Percentiles rank a stretch among this genome's conserved stretches.
Evolutionary conservation across 1,284 basidiomycete species (phyloP).

Genomic region (Boletellus deceptivus): DNA sequence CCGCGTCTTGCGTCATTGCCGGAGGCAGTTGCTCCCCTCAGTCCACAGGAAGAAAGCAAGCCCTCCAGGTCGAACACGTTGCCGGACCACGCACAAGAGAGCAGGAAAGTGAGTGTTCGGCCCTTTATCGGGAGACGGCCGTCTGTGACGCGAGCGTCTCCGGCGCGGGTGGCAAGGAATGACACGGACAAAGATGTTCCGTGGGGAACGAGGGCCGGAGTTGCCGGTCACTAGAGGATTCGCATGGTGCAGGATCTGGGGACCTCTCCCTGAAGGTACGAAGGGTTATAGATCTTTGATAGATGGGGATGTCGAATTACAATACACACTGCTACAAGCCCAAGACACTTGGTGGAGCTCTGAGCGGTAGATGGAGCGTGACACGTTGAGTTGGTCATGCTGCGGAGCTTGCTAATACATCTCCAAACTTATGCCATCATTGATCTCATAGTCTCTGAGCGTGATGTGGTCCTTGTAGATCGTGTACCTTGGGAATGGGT

Average conservation of each 20-base stretch:
- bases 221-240: constrained; percentile 5
- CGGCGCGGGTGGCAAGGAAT: constrained; percentile 16
- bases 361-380: background rate
- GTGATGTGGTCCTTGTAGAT: constrained; percentile 95
- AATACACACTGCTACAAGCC: constrained; percentile 12
- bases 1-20: constrained; percentile 17
- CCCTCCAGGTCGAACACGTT: constrained; percentile 32
- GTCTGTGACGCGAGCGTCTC: constrained; percentile 20
- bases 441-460: constrained; percentile 90
- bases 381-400: constrained; percentile 2
- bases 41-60: constrained; percentile 24
- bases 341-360: constrained; percentile 5
- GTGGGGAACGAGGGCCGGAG: constrained; percentile 12
- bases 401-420: constrained; percentile 65
- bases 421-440: constrained; percentile 93
- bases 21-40: constrained; percentile 10
- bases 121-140: constrained; percentile 31
- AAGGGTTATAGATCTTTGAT: background rate
- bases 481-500: constrained; percentile 64
- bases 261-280: background rate
- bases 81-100: constrained; percentile 39
- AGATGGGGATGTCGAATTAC: background rate
- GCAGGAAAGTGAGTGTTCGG: constrained; percentile 24
- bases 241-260: background rate
- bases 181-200: constrained; percentile 5